Conservation (phyloP, 2,329 filamentous ascomycete species). For the Hymenoscyphus infarciens region DNA sequence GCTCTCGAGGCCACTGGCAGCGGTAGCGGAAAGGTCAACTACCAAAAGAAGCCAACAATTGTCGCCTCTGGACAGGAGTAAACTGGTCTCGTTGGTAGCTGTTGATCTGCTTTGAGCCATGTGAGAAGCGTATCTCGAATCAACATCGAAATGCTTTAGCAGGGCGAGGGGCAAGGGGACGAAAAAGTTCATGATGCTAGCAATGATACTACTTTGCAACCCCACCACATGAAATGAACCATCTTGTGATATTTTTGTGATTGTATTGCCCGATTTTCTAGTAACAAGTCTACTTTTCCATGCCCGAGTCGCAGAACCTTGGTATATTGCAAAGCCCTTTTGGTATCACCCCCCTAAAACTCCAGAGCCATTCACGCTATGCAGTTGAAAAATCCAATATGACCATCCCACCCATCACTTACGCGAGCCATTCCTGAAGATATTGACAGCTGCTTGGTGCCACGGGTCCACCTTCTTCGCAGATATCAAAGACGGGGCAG, state of each 20-base stretch:
- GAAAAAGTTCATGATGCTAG: conserved; percentile 27
- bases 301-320: conserved; percentile 17
- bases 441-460: conserved; percentile 89
- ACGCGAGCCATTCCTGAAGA: conserved; percentile 76
- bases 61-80: conserved; percentile 50
- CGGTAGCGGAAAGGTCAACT: conserved; percentile 52
- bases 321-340: conserved; percentile 28
- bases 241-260: background rate
- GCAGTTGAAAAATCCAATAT: conserved; percentile 25
- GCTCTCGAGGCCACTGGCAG: conserved; percentile 59
- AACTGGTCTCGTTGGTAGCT: conserved; percentile 22
- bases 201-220: conserved; percentile 11
- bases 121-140: conserved; percentile 9
- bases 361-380: conserved; percentile 31
- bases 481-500: conserved; percentile 91
- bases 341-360: conserved; percentile 24
- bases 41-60: conserved; percentile 57
- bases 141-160: conserved; percentile 14
- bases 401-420: conserved; percentile 2
- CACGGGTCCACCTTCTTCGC: conserved; percentile 85
- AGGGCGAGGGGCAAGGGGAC: conserved; percentile 19
- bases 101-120: conserved; percentile 17
- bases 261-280: background rate
- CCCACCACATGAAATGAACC: background rate
- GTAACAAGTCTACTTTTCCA: conserved; percentile 5